Conservation (phyloP, 2,329 filamentous ascomycete species). For the Pestalotiopsis fici region DNA sequence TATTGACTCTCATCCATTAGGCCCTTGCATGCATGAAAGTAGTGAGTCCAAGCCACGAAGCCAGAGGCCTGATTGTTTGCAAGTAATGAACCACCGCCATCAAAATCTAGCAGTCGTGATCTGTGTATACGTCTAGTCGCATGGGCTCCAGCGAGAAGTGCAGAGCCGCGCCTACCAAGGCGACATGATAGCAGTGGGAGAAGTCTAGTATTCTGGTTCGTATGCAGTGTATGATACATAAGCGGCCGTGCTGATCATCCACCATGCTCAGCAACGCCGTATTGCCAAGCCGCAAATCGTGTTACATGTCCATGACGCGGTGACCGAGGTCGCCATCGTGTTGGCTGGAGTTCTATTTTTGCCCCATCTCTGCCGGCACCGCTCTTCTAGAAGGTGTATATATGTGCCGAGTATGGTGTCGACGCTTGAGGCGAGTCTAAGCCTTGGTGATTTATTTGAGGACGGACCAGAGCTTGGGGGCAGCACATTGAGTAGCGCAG, state of each 20-base stretch:
- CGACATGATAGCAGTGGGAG: neutral
- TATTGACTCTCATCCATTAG: no score
- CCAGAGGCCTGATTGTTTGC: no score
- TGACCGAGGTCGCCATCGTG: slow-evolving; percentile 11
- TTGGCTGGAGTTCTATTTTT: slow-evolving; percentile 9
- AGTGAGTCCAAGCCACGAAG: no score
- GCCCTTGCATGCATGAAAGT: no score
- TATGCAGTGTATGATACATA: slow-evolving; percentile 31
- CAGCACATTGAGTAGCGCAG: slow-evolving; percentile 90
- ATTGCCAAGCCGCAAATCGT: slow-evolving; percentile 22
- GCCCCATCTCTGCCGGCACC: slow-evolving; percentile 17
- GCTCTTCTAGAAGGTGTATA: slow-evolving; percentile 21
- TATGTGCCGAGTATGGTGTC: slow-evolving; percentile 16
- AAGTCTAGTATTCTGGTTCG: slow-evolving; percentile 25
- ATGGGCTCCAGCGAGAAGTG: neutral
- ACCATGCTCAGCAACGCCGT: slow-evolving; percentile 15
- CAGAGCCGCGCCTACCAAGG: neutral
- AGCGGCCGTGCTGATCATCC: slow-evolving; percentile 17
- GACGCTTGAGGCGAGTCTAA: slow-evolving; percentile 10
- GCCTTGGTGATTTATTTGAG: slow-evolving; percentile 71
- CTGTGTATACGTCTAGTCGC: neutral
- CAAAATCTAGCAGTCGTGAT: neutral
- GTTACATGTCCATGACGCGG: slow-evolving; percentile 19
- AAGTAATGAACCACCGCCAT: no score
- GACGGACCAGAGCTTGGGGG: slow-evolving; percentile 90